phyloP scores from a whole-genome alignment of 2,329 filamentous ascomycete species.

The Paraphaeosphaeria sporulosa region DNA sequence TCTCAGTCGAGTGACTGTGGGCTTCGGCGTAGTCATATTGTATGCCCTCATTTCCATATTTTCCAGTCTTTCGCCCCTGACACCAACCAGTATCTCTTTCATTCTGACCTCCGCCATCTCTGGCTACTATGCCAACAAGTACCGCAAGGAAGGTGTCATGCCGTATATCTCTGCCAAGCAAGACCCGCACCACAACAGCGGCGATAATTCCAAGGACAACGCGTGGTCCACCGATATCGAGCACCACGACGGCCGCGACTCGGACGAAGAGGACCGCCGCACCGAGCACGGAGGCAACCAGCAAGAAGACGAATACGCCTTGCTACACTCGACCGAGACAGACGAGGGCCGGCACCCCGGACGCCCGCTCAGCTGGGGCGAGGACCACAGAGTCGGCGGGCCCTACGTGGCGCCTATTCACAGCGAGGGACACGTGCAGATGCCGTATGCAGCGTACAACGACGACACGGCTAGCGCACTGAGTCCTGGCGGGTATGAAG shows the following conservation, averaged over 20 bases:
- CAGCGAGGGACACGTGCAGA: constrained; percentile 22
- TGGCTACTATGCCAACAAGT: constrained; percentile 63
- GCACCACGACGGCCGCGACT: constrained; percentile 51
- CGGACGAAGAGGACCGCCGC: constrained; percentile 50
- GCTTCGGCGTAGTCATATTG: constrained; percentile 66
- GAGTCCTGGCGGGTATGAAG: constrained; percentile 46
- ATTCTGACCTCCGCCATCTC: constrained; percentile 61
- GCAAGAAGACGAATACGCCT: constrained; percentile 60
- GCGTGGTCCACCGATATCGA: constrained; percentile 55
- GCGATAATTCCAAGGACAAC: constrained; percentile 49
- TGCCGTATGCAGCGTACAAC: constrained; percentile 52
- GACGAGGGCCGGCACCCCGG: constrained; percentile 51
- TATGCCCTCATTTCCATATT: constrained; percentile 41
- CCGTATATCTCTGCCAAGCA: constrained; percentile 54
- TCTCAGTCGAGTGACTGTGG: constrained; percentile 62
- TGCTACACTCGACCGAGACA: constrained; percentile 54
- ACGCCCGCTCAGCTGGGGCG: constrained; percentile 49
- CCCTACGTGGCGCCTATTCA: neutral
- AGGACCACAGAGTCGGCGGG: constrained; percentile 28
- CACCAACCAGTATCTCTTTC: constrained; percentile 59
- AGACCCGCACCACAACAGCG: constrained; percentile 53
- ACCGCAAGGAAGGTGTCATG: constrained; percentile 64
- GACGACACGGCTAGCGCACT: constrained; percentile 34
- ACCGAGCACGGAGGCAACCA: constrained; percentile 52
- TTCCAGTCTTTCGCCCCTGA: neutral